phyloP scores from a whole-genome alignment of 495 filamentous ascomycete genomes.

The Geopyxis carbonaria region DNA sequence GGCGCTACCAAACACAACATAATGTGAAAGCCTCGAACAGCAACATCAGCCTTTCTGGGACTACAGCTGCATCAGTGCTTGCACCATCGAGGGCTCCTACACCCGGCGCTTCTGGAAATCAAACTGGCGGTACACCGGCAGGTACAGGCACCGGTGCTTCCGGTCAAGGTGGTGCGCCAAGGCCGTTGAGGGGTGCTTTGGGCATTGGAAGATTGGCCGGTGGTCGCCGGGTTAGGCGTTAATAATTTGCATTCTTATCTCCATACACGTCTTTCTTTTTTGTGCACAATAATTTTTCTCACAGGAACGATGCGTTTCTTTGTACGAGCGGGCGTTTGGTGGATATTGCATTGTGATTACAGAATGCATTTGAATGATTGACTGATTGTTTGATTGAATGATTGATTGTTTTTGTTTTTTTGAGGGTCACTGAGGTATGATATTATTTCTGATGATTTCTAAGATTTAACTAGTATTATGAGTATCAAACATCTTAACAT shows the following conservation, averaged over 20 bases:
- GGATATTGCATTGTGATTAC: no score
- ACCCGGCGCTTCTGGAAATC: conserved; percentile 5
- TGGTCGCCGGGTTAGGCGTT: conserved; percentile 17
- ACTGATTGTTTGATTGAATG: no score
- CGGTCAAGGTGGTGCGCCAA: background rate
- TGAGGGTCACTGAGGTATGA: no score
- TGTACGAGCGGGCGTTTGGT: no score
- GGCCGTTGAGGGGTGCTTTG: conserved; percentile 9
- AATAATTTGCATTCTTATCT: conserved; percentile 1
- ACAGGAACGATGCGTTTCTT: no score
- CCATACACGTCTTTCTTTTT: background rate
- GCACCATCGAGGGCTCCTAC: conserved; percentile 20
- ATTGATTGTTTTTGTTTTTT: no score
- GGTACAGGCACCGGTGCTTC: background rate
- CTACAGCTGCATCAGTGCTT: conserved; percentile 10
- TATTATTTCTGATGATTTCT: no score
- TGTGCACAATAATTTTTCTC: no score
- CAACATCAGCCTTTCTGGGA: background rate
- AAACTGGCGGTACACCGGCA: background rate
- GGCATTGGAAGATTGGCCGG: conserved; percentile 17
- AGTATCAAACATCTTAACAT: no score
- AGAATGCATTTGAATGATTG: no score
- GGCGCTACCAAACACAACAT: conserved; percentile 32
- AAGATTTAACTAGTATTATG: no score
- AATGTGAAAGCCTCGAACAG: conserved; percentile 15